Evolutionary conservation across 176 grass and related monocot species (phyloP), one percentile per base, ranked within the genome.

Genomic region (Poa pratensis): DNA sequence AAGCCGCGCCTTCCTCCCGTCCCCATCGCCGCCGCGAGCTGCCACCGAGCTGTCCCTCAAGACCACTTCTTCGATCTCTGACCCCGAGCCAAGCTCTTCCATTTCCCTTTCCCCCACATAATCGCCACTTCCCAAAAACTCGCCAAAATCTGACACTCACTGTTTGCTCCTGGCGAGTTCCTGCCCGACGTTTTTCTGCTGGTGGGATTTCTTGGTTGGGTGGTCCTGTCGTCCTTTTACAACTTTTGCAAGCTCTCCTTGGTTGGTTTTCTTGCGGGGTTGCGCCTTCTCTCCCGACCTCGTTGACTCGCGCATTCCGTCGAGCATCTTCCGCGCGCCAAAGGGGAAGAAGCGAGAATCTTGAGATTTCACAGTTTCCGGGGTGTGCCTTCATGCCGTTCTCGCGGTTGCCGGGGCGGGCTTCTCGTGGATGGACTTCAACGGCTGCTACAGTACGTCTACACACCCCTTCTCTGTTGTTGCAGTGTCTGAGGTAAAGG

Each of bases 281-380:
- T 23, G 59, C 51, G 30, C 73, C n/a, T 48, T 40, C 28, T 13
- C 28, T 43, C 48, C 51, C 23, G 61, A 18, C 30, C 19, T 45
- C 40, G 76, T 84, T 70, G 76, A 75, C 76, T 80, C 69, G 9
- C 60, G 76, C 85, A 87, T 91, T 87, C 30, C 85, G 85, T 70
- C 81, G 85, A 91, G 81, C 81, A 80, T 42, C 40, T 52, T 34
- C 12, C 50, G 69, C 18, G 30, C 63, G 45, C 16, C 4, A 35
- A 35, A 35, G 42, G 10, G 62, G 15, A 3, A 4, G 75, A 48
- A 57, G 12, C 45, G 19, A 77, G 6, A 30, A 35, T 20, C 81
- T 75, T 50, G 50, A 27, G 70, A 40, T 30, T 68, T 22, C 18
- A 4, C 42, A 12, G 7, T 72, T 19, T 23, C 42, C 17, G 64